Evolutionary conservation across 108 stramenopile genomes (phyloP).

Genomic region (Discostella pseudostelligera): DNA sequence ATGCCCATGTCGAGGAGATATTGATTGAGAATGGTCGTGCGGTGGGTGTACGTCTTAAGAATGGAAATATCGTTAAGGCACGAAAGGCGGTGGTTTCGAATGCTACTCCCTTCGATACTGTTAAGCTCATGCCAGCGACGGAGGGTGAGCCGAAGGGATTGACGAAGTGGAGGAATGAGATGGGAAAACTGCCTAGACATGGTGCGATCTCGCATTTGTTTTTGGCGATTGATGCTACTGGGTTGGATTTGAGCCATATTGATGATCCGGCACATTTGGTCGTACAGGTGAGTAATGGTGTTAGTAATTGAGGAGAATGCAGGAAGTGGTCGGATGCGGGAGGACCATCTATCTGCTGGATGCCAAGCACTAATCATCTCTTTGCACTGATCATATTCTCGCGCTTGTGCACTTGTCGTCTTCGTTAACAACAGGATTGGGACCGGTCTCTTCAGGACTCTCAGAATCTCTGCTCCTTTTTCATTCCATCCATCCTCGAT

Average conservation of each 20-base stretch:
- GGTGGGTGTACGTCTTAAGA: conserved; percentile 84
- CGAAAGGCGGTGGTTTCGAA: conserved; percentile 92
- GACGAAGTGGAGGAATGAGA: conserved; percentile 69
- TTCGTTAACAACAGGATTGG: conserved; percentile 59
- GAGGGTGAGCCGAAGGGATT: conserved; percentile 56
- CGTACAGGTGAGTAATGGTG: conserved; percentile 55
- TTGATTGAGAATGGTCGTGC: conserved; percentile 87
- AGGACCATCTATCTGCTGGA: no score
- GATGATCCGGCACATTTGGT: conserved; percentile 90
- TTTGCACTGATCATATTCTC: not conserved
- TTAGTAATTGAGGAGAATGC: not conserved
- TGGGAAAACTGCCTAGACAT: conserved; percentile 83
- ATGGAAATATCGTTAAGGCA: conserved; percentile 86
- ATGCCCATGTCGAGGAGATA: conserved; percentile 91
- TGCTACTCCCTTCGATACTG: conserved; percentile 93
- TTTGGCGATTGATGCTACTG: conserved; percentile 82
- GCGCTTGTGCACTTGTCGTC: not conserved
- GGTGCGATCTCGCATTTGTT: conserved; percentile 90
- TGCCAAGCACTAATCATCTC: no score
- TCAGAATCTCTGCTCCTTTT: conserved; percentile 88
- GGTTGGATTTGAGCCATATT: conserved; percentile 79
- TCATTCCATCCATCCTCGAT: conserved; percentile 89
- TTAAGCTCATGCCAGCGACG: conserved; percentile 66
- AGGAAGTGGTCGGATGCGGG: not conserved
- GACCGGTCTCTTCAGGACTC: conserved; percentile 88